These are phyloP conservation scores for Zoysia matrella DNA, from an alignment of 202 grass and related monocot genomes.

Conservation along the genomic window DNA sequence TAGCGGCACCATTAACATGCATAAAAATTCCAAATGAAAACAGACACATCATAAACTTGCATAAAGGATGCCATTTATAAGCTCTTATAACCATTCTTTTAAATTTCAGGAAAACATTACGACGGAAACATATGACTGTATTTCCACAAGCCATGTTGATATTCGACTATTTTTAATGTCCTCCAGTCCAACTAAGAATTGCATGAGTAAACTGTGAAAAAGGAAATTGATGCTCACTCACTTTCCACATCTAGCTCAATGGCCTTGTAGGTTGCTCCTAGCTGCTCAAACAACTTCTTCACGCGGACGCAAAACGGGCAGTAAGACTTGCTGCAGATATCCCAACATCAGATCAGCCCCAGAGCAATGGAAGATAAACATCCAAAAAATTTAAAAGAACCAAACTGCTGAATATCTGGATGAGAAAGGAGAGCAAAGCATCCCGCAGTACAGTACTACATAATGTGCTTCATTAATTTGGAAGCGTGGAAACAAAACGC, in stretches of 20 bases:
- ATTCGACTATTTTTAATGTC: neutral
- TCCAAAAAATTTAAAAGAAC: neutral
- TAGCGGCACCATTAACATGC: neutral
- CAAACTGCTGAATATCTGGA: neutral
- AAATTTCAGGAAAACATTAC: slow-evolving; percentile 9
- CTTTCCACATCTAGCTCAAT: slow-evolving; percentile 74
- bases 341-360: neutral
- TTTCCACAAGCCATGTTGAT: neutral
- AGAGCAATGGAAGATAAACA: neutral
- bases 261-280: slow-evolving; percentile 62
- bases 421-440: neutral
- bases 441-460: neutral
- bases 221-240: slow-evolving; percentile 39
- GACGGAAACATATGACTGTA: neutral
- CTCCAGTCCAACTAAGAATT: neutral
- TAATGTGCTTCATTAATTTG: slow-evolving; percentile 6
- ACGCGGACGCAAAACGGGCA: slow-evolving; percentile 57
- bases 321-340: slow-evolving; percentile 61
- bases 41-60: neutral
- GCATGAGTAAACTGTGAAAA: slow-evolving; percentile 1
- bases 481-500: neutral
- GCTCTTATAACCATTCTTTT: neutral
- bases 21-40: neutral
- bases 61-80: neutral
- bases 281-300: slow-evolving; percentile 61